Conservation (phyloP, 371 early-diverging fungal species). For the Nematocida ironsii region DNA sequence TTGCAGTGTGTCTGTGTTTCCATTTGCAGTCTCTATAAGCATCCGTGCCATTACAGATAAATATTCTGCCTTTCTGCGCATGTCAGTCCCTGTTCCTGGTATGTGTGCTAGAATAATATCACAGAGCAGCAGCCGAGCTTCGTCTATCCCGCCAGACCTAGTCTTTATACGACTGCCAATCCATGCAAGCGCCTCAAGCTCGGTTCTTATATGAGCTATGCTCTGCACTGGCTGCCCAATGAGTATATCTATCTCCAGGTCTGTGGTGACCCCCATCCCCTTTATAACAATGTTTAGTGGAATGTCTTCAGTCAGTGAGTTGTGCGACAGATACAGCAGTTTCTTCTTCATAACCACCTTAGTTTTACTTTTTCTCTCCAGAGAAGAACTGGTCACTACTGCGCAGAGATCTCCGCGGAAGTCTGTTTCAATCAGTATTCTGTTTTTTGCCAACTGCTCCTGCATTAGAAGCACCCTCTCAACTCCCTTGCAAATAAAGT, state of each 20-base stretch:
- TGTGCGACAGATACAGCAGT: slow-evolving; percentile 84
- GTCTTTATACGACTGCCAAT: slow-evolving; percentile 76
- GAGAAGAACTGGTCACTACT: slow-evolving; percentile 81
- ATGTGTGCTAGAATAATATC: slow-evolving; percentile 90
- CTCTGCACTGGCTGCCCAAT: slow-evolving; percentile 74
- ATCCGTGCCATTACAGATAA: slow-evolving; percentile 94
- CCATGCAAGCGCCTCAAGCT: slow-evolving; percentile 73
- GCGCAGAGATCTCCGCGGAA: slow-evolving; percentile 78
- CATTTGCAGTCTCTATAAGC: slow-evolving; percentile 78
- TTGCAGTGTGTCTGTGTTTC: slow-evolving; percentile 74
- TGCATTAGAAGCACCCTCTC: slow-evolving; percentile 99
- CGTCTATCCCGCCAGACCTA: slow-evolving; percentile 73
- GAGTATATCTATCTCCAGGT: slow-evolving; percentile 87
- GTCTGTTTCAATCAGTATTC: slow-evolving; percentile 94
- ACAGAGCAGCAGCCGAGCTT: slow-evolving; percentile 82
- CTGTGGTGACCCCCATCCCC: slow-evolving; percentile 79
- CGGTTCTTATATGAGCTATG: slow-evolving; percentile 24
- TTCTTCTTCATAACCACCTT: slow-evolving; percentile 76
- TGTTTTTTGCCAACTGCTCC: slow-evolving; percentile 98
- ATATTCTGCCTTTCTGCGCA: slow-evolving; percentile 82
- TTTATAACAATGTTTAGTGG: slow-evolving; percentile 74
- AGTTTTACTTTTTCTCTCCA: slow-evolving; percentile 94
- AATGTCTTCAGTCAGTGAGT: slow-evolving; percentile 81
- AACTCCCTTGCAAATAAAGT: slow-evolving; percentile 94
- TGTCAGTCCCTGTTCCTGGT: slow-evolving; percentile 74